Conservation (phyloP, 345 rosid genomes). For the Salix purpurea region DNA sequence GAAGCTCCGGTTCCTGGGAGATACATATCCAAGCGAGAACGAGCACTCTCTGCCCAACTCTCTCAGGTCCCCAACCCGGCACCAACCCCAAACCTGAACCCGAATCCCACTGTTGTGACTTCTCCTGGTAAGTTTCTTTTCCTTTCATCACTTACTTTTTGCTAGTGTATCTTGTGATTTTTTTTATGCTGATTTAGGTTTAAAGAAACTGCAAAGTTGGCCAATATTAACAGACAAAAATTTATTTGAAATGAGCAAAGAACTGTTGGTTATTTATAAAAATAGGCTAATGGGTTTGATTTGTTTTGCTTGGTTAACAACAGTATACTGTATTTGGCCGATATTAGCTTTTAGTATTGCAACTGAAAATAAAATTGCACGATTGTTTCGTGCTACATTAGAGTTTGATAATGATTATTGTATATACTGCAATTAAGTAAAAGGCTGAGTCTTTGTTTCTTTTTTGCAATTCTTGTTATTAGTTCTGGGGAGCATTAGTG, state of each 20-base stretch:
- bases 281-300: neutral
- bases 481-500: conserved; percentile 60
- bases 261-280: neutral
- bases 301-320: neutral
- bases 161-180: neutral
- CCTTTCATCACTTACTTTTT: neutral
- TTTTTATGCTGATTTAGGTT: neutral
- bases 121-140: conserved; percentile 34
- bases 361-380: neutral
- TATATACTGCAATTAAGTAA: neutral
- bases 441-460: neutral
- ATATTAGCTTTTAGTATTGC: neutral
- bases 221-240: too few species aligned
- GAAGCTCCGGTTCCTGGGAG: conserved; percentile 57
- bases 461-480: neutral
- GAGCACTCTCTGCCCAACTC: conserved; percentile 30
- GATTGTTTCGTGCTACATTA: neutral
- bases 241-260: too few species aligned
- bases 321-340: neutral
- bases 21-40: conserved; percentile 69
- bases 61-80: neutral
- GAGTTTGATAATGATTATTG: neutral
- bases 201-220: too few species aligned
- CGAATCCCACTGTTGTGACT: conserved; percentile 1
- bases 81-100: neutral